Conservation (phyloP, 129 eudicot genomes). For the Dittrichia graveolens region DNA sequence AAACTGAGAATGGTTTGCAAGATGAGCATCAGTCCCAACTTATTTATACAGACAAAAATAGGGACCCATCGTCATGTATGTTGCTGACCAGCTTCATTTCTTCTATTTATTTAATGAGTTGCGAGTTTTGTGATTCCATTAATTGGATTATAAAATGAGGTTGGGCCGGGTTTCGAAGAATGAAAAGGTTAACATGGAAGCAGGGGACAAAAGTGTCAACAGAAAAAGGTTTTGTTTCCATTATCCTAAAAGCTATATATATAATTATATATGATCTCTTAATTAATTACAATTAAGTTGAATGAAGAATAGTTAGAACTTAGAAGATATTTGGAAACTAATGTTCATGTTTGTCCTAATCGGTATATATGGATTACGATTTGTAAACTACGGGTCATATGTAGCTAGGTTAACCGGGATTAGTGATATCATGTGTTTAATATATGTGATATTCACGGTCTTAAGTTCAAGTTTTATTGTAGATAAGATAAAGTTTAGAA, state of each 20-base stretch:
- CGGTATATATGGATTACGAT: no score
- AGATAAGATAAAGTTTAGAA: no score
- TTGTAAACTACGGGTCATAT: no score
- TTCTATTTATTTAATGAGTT: constrained; percentile 18
- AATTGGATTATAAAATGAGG: constrained; percentile 8
- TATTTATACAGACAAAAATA: constrained; percentile 28
- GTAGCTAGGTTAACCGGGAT: no score
- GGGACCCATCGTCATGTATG: constrained; percentile 26
- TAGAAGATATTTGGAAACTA: no score
- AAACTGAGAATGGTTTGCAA: constrained; percentile 1
- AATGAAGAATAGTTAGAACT: no score
- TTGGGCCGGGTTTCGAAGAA: neutral
- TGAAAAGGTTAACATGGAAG: constrained; percentile 23
- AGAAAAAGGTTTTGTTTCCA: constrained; percentile 44
- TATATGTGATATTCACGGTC: no score
- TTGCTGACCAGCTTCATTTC: neutral
- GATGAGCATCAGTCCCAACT: neutral
- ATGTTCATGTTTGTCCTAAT: no score
- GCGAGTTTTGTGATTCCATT: constrained; percentile 18
- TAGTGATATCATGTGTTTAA: no score
- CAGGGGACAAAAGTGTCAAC: constrained; percentile 42
- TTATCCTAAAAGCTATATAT: constrained; percentile 17
- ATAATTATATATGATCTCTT: no score
- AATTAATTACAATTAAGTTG: no score
- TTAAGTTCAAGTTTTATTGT: no score